A percentile compares a stretch with the other conserved stretches of the same genome.
Evolutionary conservation across 768 basidiomycete genomes (phyloP).

Genomic region (Leccinum disarticulatum): DNA sequence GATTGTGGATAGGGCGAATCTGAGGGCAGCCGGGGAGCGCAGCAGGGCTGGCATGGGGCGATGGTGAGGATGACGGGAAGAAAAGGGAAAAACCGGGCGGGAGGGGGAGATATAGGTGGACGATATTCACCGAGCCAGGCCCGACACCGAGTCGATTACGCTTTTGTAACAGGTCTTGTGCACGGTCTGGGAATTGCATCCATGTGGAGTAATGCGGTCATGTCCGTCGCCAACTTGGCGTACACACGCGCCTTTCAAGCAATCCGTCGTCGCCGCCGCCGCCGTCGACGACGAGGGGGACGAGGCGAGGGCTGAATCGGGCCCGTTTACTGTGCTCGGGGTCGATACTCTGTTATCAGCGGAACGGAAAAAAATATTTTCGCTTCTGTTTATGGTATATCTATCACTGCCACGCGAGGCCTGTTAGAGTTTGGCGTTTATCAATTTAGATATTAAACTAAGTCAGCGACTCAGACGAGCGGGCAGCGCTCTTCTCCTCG

Average conservation of each 20-base stretch:
- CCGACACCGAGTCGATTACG: conserved; percentile 40
- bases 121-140: conserved; percentile 41
- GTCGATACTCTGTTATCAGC: conserved; percentile 8
- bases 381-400: conserved; percentile 20
- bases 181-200: conserved; percentile 11
- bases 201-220: conserved; percentile 7
- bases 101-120: conserved; percentile 22
- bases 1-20: conserved; percentile 17
- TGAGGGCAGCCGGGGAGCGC: conserved; percentile 27
- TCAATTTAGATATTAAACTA: conserved; percentile 4
- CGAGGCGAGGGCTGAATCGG: neutral
- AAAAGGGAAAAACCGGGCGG: conserved; percentile 19
- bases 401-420: conserved; percentile 14
- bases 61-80: conserved; percentile 15
- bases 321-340: conserved; percentile 25
- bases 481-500: neutral
- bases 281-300: conserved; percentile 7
- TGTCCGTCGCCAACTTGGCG: neutral
- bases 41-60: conserved; percentile 31
- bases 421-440: conserved; percentile 17
- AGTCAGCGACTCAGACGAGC: neutral
- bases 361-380: conserved; percentile 23
- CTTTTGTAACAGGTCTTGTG: conserved; percentile 20
- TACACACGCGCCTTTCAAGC: neutral
- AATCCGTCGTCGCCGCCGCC: conserved; percentile 1